A percentile compares a stretch with the other conserved stretches of the same genome.
Conservation (phyloP, 208 protist species). For the Vickermania ingenoplastis region DNA sequence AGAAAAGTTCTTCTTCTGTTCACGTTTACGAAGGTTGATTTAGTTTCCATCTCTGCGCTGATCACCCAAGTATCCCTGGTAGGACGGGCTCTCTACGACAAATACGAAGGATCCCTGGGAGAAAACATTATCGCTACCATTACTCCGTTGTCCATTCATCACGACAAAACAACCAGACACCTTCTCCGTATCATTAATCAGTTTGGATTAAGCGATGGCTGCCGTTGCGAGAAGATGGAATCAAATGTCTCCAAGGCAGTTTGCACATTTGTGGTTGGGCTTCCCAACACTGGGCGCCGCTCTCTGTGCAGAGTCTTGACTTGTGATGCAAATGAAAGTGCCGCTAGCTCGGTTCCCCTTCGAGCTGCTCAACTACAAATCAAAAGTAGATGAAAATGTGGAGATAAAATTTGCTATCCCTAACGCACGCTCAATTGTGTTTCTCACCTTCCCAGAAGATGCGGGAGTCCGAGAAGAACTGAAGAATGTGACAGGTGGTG, state of each 20-base stretch:
- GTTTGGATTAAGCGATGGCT: constrained; percentile 49
- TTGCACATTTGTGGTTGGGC: constrained; percentile 68
- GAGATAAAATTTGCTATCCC: constrained; percentile 65
- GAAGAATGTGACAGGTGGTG: constrained; percentile 28
- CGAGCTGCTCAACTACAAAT: constrained; percentile 67
- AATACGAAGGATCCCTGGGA: constrained; percentile 22
- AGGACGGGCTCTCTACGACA: constrained; percentile 34
- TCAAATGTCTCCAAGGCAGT: constrained; percentile 71
- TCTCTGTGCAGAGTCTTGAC: constrained; percentile 54
- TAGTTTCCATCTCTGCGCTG: constrained; percentile 60
- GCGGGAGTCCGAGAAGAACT: constrained; percentile 39
- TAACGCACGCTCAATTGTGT: constrained; percentile 68
- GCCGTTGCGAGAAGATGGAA: constrained; percentile 29
- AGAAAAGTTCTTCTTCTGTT: constrained; percentile 70
- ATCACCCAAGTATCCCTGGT: constrained; percentile 72
- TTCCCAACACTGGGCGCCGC: constrained; percentile 71
- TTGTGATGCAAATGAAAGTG: constrained; percentile 26
- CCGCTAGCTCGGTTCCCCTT: constrained; percentile 61
- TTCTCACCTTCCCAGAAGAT: constrained; percentile 73
- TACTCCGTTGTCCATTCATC: constrained; percentile 49
- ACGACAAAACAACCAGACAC: constrained; percentile 44
- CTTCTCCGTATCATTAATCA: constrained; percentile 56
- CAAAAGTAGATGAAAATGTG: constrained; percentile 9
- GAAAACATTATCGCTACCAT: constrained; percentile 31
- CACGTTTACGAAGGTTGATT: constrained; percentile 69